Percentiles rank a stretch among this genome's conserved stretches.
phyloP scores from a whole-genome alignment of 2,329 filamentous ascomycete genomes.

The Botryosphaeria dothidea region DNA sequence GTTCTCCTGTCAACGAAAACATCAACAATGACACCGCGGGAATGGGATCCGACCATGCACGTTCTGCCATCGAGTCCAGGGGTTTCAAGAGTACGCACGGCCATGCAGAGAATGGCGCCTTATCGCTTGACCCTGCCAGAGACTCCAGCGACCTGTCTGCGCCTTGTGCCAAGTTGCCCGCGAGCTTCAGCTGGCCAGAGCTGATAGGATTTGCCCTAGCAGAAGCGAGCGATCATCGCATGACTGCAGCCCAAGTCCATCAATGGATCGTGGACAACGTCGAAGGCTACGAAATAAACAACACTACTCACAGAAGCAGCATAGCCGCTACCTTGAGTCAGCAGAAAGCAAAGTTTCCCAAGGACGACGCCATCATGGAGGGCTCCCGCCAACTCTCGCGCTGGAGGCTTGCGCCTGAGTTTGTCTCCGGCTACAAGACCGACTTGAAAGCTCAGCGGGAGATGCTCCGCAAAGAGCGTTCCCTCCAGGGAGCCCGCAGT shows the following conservation, averaged over 20 bases:
- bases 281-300: not conserved
- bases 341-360: constrained; percentile 7
- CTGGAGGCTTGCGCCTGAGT: not conserved
- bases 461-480: not conserved
- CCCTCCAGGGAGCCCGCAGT: not conserved
- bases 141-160: not conserved
- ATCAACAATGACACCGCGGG: constrained; percentile 10
- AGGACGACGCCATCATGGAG: not conserved
- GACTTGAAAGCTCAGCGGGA: not conserved
- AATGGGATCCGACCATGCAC: constrained; percentile 2
- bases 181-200: constrained; percentile 14
- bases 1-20: constrained; percentile 12
- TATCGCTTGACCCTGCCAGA: not conserved
- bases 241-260: constrained; percentile 6
- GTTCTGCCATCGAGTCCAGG: not conserved
- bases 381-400: constrained; percentile 4
- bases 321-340: constrained; percentile 11
- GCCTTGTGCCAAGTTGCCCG: not conserved
- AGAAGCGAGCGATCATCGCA: constrained; percentile 6
- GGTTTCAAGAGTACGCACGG: not conserved
- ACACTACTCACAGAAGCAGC: constrained; percentile 10
- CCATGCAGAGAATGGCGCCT: not conserved
- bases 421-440: not conserved
- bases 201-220: constrained; percentile 14
- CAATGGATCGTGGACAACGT: constrained; percentile 17